A percentile compares a stretch with the other conserved stretches of the same genome.
These are phyloP conservation scores for Podospora tetraspora DNA, from an alignment of 495 filamentous ascomycete genomes.

Conservation along the genomic window DNA sequence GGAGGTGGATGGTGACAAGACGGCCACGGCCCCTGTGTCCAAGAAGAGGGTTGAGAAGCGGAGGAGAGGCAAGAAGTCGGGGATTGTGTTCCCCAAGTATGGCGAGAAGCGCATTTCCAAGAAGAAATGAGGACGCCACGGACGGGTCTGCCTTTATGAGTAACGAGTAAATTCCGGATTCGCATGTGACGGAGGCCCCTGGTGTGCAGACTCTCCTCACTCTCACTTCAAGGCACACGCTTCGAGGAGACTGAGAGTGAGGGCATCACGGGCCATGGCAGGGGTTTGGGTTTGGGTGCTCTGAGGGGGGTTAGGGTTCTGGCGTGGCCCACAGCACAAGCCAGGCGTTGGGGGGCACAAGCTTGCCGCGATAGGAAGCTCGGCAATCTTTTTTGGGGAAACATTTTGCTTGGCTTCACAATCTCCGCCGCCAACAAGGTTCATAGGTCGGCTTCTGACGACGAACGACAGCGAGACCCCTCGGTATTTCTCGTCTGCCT, in stretches of 20 bases:
- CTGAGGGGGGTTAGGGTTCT: background rate
- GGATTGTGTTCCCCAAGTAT: conserved; percentile 49
- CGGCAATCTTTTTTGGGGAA: background rate
- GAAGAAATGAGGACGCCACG: conserved; percentile 32
- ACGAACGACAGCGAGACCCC: background rate
- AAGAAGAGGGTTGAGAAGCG: conserved; percentile 43
- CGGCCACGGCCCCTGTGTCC: conserved; percentile 25
- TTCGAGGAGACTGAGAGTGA: background rate
- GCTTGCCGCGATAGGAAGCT: background rate
- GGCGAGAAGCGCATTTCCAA: conserved; percentile 38
- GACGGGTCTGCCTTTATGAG: conserved; percentile 1
- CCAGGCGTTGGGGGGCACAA: background rate
- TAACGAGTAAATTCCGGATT: background rate
- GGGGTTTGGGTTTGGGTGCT: background rate
- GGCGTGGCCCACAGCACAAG: background rate
- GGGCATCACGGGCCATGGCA: background rate
- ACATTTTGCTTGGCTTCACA: background rate
- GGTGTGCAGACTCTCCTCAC: background rate
- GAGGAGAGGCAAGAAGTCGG: conserved; percentile 40
- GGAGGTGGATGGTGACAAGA: conserved; percentile 43
- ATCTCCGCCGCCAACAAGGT: background rate
- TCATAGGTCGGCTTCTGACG: background rate
- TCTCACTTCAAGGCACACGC: background rate
- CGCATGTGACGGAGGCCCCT: background rate
- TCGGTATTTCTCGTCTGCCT: background rate